A percentile compares a stretch with the other conserved stretches of the same genome.
Evolutionary conservation across 768 basidiomycete genomes (phyloP).

Genomic region (Xerocomellus chrysenteron): DNA sequence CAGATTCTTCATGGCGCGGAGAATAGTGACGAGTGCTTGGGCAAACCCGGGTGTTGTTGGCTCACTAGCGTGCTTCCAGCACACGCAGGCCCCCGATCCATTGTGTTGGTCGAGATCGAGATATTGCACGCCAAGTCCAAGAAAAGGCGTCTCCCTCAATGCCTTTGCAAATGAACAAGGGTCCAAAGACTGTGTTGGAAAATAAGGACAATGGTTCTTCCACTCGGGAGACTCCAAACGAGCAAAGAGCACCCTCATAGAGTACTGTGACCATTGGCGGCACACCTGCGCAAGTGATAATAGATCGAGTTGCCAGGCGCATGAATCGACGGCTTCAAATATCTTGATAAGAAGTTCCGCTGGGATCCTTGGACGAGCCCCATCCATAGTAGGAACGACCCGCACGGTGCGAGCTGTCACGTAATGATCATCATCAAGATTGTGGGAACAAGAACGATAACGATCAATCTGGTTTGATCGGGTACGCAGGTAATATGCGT

Average conservation of each 20-base stretch:
- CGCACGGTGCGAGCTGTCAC: not conserved
- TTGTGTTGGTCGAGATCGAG: not conserved
- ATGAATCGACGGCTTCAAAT: not conserved
- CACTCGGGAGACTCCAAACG: not conserved
- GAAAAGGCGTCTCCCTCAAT: not conserved
- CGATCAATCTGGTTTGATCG: no score
- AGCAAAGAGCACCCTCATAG: not conserved
- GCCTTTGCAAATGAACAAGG: not conserved
- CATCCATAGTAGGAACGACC: not conserved
- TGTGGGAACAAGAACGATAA: no score
- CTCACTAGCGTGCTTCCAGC: not conserved
- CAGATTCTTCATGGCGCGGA: conserved; percentile 3
- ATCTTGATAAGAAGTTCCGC: conserved; percentile 1
- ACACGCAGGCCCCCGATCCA: not conserved
- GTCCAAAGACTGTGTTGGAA: not conserved
- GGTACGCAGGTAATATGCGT: no score
- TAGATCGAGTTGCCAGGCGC: conserved; percentile 1
- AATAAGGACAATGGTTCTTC: not conserved
- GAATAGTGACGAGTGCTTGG: not conserved
- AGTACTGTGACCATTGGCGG: conserved; percentile 1
- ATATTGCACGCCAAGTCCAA: not conserved
- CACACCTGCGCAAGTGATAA: conserved; percentile 8
- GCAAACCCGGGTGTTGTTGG: not conserved
- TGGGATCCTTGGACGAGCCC: not conserved
- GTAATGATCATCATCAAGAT: no score